Conservation (phyloP, 306 rosid genomes). For the Glycine tomentella region DNA sequence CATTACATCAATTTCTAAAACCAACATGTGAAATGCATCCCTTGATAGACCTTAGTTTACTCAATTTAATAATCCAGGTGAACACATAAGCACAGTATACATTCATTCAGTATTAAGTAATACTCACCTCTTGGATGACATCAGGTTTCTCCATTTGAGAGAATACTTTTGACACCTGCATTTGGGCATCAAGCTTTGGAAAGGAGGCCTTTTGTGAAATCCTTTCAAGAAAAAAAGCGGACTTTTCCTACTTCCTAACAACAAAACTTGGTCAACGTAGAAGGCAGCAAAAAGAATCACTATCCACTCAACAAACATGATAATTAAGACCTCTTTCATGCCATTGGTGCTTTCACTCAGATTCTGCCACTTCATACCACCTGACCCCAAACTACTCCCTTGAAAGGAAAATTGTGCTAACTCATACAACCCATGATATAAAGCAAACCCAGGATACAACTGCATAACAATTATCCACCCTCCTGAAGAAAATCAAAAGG, state of each 20-base stretch:
- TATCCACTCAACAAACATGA: conserved; percentile 80
- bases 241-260: conserved; percentile 64
- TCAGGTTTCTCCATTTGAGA: conserved; percentile 74
- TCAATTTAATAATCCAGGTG: conserved; percentile 53
- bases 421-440: conserved; percentile 82
- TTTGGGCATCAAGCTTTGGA: conserved; percentile 47
- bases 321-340: conserved; percentile 69
- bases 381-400: no score
- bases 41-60: conserved; percentile 58
- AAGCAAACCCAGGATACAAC: conserved; percentile 82
- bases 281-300: conserved; percentile 62
- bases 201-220: conserved; percentile 52
- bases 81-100: background rate
- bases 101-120: conserved; percentile 26
- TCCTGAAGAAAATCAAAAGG: conserved; percentile 53
- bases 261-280: conserved; percentile 67
- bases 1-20: conserved; percentile 20
- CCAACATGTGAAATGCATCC: conserved; percentile 48
- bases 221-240: conserved; percentile 66
- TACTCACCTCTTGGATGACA: conserved; percentile 75
- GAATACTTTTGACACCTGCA: conserved; percentile 65
- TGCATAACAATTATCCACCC: conserved; percentile 66
- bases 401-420: conserved; percentile 56
- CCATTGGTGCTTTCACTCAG: conserved; percentile 64
- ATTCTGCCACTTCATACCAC: conserved; percentile 82